These are phyloP conservation scores for Mycena kentingensis DNA, from an alignment of 768 basidiomycete genomes.

Conservation along the genomic window DNA sequence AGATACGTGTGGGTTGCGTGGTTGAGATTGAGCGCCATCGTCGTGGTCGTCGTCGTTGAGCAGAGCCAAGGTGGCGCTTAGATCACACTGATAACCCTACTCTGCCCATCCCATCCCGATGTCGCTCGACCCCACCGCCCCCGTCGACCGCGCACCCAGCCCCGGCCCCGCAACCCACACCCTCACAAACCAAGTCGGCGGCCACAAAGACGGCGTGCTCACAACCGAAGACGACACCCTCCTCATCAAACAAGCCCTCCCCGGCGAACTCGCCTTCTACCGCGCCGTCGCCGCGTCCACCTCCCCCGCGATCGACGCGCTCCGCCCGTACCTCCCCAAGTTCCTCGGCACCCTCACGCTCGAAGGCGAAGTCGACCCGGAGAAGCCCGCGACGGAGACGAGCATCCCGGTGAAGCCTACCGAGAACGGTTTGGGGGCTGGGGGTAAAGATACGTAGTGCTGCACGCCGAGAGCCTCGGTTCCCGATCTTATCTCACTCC, in stretches of 20 bases:
- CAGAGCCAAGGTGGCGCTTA: too few species aligned
- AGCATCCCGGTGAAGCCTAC: slow-evolving; percentile 29
- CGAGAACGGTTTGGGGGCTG: slow-evolving; percentile 45
- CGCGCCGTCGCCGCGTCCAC: slow-evolving; percentile 43
- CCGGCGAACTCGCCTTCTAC: slow-evolving; percentile 73
- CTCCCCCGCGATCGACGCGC: slow-evolving; percentile 40
- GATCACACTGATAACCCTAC: neutral
- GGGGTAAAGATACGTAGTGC: slow-evolving; percentile 28
- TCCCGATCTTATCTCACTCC: slow-evolving; percentile 12
- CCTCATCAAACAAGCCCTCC: slow-evolving; percentile 77
- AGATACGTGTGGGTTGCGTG: slow-evolving; percentile 44
- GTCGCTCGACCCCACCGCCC: neutral
- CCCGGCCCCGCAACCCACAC: slow-evolving; percentile 28
- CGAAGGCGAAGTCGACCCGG: slow-evolving; percentile 57
- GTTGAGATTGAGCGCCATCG: slow-evolving; percentile 35
- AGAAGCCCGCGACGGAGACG: slow-evolving; percentile 29
- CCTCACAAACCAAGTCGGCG: slow-evolving; percentile 62
- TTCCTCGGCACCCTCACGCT: slow-evolving; percentile 81
- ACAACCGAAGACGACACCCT: slow-evolving; percentile 72
- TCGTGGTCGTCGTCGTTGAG: slow-evolving; percentile 1
- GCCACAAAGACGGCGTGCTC: slow-evolving; percentile 69
- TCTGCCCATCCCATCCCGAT: neutral
- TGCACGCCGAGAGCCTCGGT: neutral
- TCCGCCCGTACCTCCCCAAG: slow-evolving; percentile 66
- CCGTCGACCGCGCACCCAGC: slow-evolving; percentile 2